phyloP scores from a whole-genome alignment of 2,329 filamentous ascomycete genomes.

The Fusarium nanum region DNA sequence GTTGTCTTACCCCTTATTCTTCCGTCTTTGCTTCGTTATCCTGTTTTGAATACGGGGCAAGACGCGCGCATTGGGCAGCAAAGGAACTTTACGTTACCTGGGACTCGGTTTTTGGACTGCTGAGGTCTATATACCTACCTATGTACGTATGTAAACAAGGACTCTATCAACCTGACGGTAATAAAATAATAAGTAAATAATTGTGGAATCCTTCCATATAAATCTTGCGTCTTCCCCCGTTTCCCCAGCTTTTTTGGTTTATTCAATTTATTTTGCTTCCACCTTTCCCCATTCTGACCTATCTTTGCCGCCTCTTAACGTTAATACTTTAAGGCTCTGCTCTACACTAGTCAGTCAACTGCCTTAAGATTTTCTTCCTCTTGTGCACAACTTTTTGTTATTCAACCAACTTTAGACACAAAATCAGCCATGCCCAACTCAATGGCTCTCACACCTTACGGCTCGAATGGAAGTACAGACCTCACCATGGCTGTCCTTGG shows the following conservation, averaged over 20 bases:
- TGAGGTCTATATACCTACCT: slow-evolving; percentile 11
- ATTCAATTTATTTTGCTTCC: slow-evolving; percentile 18
- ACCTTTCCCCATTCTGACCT: slow-evolving; percentile 7
- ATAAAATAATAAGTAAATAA: slow-evolving; percentile 1
- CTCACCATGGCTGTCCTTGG: slow-evolving; percentile 84
- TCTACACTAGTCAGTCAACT: background rate
- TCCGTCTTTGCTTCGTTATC: slow-evolving; percentile 36
- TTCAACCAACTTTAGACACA: slow-evolving; percentile 17
- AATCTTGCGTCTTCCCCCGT: slow-evolving; percentile 14
- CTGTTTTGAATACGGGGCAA: slow-evolving; percentile 29
- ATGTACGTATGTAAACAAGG: slow-evolving; percentile 40
- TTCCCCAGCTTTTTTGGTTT: slow-evolving; percentile 31
- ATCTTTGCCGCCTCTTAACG: slow-evolving; percentile 3
- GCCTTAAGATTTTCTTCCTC: slow-evolving; percentile 5
- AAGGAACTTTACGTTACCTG: slow-evolving; percentile 43
- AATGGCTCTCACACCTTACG: slow-evolving; percentile 51
- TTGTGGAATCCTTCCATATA: slow-evolving; percentile 31
- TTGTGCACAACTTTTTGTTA: background rate
- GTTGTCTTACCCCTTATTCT: slow-evolving; percentile 33
- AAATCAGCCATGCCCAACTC: slow-evolving; percentile 44
- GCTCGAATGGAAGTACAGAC: slow-evolving; percentile 53
- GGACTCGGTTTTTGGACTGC: slow-evolving; percentile 25
- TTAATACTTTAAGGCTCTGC: background rate
- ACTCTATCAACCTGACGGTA: slow-evolving; percentile 1
- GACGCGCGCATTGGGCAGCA: slow-evolving; percentile 48